A percentile compares a stretch with the other conserved stretches of the same genome.
Evolutionary conservation across 331 rosid genomes (phyloP).

Genomic region (Acacia concinna): DNA sequence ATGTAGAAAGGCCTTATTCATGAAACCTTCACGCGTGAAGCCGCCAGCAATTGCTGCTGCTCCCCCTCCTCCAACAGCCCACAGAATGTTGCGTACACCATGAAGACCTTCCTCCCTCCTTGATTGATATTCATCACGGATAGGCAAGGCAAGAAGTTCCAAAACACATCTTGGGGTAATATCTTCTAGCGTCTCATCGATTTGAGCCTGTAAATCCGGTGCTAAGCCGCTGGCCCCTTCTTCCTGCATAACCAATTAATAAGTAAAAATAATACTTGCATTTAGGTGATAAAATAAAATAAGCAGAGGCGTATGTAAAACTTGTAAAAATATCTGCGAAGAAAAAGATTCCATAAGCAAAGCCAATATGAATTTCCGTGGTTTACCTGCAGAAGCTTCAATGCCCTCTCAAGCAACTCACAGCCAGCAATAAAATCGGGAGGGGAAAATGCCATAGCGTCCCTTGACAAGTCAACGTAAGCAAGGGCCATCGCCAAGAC

Average conservation of each 20-base stretch:
- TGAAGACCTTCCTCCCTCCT: slow-evolving; percentile 89
- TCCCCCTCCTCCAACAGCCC: slow-evolving; percentile 99
- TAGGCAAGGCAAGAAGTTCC: slow-evolving; percentile 85
- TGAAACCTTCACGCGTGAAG: slow-evolving; percentile 85
- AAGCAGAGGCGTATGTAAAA: neutral
- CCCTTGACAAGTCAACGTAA: slow-evolving; percentile 86
- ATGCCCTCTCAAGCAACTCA: slow-evolving; percentile 90
- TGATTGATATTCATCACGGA: slow-evolving; percentile 53
- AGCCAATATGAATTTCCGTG: neutral
- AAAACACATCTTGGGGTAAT: slow-evolving; percentile 88
- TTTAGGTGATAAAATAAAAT: neutral
- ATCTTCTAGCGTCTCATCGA: slow-evolving; percentile 97
- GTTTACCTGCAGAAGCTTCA: slow-evolving; percentile 89
- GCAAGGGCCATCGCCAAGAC: slow-evolving; percentile 91
- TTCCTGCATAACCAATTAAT: slow-evolving; percentile 53
- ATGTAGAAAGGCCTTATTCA: slow-evolving; percentile 76
- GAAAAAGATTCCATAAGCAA: neutral
- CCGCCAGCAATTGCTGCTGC: slow-evolving; percentile 96
- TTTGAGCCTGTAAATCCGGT: slow-evolving; percentile 87
- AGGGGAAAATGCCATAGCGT: slow-evolving; percentile 79
- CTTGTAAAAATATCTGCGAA: neutral
- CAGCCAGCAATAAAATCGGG: slow-evolving; percentile 81
- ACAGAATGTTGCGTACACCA: slow-evolving; percentile 86
- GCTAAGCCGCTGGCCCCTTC: slow-evolving; percentile 97
- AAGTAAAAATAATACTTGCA: neutral